A percentile compares a stretch with the other conserved stretches of the same genome.
Conservation (phyloP, 2,329 filamentous ascomycete species). For the Reticulascus tulasneorum region DNA sequence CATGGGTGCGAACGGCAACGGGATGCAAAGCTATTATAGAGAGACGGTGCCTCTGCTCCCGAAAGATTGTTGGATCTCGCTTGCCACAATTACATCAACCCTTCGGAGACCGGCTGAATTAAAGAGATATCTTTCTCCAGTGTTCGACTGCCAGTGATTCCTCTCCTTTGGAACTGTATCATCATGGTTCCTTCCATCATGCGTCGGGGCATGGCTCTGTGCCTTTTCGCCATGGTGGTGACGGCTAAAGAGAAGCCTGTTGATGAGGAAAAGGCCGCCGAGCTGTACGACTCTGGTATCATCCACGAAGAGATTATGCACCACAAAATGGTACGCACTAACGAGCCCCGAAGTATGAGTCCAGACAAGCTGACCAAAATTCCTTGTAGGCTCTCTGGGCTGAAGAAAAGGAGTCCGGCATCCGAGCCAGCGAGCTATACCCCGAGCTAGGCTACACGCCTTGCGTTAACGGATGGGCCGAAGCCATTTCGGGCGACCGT, state of each 20-base stretch:
- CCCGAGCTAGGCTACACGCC: slow-evolving; percentile 32
- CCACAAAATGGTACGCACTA: slow-evolving; percentile 18
- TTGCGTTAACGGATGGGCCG: slow-evolving; percentile 39
- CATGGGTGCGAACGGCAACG: too few relatives aligned
- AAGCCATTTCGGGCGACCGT: slow-evolving; percentile 39
- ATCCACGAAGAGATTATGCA: slow-evolving; percentile 19
- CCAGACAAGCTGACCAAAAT: background rate
- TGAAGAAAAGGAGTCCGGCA: slow-evolving; percentile 26
- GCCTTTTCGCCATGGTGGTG: too few relatives aligned
- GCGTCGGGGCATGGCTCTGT: too few relatives aligned
- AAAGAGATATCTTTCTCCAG: too few relatives aligned
- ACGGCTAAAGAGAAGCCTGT: slow-evolving; percentile 17
- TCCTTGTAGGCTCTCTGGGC: slow-evolving; percentile 25
- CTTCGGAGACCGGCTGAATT: too few relatives aligned
- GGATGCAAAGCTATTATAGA: too few relatives aligned
- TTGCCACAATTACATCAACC: too few relatives aligned
- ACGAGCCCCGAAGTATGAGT: background rate
- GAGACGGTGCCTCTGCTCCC: too few relatives aligned
- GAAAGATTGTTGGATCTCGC: too few relatives aligned
- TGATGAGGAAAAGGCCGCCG: slow-evolving; percentile 17
- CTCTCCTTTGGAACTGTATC: too few relatives aligned
- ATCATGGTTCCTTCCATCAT: too few relatives aligned
- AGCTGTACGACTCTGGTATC: slow-evolving; percentile 16
- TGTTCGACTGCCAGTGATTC: too few relatives aligned
- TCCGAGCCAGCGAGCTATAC: slow-evolving; percentile 29